These are phyloP conservation scores for Taphrina betulina DNA, from an alignment of 1,139 yeast species.

Conservation along the genomic window DNA sequence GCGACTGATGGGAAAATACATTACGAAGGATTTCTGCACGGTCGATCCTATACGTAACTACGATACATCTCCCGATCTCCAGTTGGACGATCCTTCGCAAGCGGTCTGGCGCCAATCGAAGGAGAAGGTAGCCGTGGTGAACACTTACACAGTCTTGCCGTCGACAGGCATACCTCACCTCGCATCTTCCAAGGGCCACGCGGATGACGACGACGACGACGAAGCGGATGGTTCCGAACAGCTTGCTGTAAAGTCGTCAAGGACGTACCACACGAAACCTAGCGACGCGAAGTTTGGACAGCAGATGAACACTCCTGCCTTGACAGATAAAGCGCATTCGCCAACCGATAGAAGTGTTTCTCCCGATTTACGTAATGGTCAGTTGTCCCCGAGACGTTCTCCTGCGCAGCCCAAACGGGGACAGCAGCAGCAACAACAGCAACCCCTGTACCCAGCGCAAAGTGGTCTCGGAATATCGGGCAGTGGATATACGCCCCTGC, in stretches of 20 bases:
- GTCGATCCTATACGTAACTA: constrained; percentile 34
- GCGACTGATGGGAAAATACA: constrained; percentile 29
- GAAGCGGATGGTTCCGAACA: constrained; percentile 33
- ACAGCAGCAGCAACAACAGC: constrained; percentile 1
- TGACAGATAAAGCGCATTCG: constrained; percentile 15
- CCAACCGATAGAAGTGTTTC: constrained; percentile 17
- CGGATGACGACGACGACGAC: constrained; percentile 31
- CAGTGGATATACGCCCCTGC: constrained; percentile 26
- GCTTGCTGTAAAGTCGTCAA: constrained; percentile 31
- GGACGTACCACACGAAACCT: constrained; percentile 31
- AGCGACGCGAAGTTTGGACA: constrained; percentile 15
- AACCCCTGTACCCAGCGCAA: constrained; percentile 2
- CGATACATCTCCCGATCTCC: constrained; percentile 25
- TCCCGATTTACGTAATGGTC: constrained; percentile 10
- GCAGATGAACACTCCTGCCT: constrained; percentile 17
- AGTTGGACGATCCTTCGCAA: constrained; percentile 23
- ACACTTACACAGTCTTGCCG: constrained; percentile 33
- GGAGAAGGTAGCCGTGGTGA: constrained; percentile 33
- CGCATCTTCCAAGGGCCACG: background rate
- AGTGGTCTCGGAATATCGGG: constrained; percentile 32
- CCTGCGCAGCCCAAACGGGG: background rate
- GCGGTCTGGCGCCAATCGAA: constrained; percentile 20
- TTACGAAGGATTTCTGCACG: constrained; percentile 32
- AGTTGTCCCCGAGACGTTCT: constrained; percentile 14
- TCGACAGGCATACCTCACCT: constrained; percentile 16